A percentile compares a stretch with the other conserved stretches of the same genome.
phyloP scores from a whole-genome alignment of 1,284 basidiomycete genomes.

The Cystobasidium pallidum region DNA sequence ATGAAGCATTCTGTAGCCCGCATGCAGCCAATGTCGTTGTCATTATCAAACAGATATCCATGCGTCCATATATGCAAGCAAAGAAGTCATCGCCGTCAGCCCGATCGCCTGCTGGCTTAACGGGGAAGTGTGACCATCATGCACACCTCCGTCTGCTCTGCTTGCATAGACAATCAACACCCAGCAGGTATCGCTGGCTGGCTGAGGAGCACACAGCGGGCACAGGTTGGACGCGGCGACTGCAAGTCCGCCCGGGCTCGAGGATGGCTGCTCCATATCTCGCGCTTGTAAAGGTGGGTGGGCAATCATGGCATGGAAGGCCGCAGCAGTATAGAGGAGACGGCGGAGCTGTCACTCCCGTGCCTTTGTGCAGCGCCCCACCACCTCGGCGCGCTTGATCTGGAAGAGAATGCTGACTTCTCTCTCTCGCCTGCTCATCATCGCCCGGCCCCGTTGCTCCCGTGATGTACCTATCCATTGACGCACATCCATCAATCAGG shows the following conservation, averaged over 20 bases:
- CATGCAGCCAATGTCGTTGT: too few relatives aligned
- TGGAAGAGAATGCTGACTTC: background rate
- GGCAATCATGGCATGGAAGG: background rate
- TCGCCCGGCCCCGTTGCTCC: background rate
- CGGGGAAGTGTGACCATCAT: background rate
- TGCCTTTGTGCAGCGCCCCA: too few relatives aligned
- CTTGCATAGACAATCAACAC: background rate
- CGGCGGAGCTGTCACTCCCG: background rate
- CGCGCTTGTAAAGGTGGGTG: constrained; percentile 33
- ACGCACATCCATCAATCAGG: constrained; percentile 34
- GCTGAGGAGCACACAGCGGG: too few relatives aligned
- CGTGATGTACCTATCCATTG: too few relatives aligned
- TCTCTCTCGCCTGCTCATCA: background rate
- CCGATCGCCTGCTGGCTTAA: background rate
- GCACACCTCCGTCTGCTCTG: background rate
- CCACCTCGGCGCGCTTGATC: too few relatives aligned
- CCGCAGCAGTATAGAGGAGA: background rate
- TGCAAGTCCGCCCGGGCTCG: too few relatives aligned
- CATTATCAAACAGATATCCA: too few relatives aligned
- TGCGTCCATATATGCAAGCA: background rate
- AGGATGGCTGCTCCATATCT: constrained; percentile 29
- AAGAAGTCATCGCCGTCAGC: background rate
- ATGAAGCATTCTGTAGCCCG: too few relatives aligned
- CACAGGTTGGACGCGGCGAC: background rate
- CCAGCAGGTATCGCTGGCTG: background rate